Conservation (phyloP, 129 eudicot species). For the Rutidosis leptorrhynchoides region DNA sequence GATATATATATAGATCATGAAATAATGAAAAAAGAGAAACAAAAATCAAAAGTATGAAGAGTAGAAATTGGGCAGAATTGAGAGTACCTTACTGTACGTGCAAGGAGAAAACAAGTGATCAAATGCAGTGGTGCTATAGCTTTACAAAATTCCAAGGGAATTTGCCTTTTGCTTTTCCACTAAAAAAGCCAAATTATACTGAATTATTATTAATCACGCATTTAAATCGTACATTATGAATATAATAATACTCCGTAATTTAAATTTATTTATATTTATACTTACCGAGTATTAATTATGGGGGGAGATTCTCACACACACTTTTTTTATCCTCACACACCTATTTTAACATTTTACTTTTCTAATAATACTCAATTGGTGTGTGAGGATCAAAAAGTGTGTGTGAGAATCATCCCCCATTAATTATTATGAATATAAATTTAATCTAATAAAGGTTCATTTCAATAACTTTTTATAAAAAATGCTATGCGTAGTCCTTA, state of each 20-base stretch:
- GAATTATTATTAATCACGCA: background rate
- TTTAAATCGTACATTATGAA: background rate
- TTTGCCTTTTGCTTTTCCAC: background rate
- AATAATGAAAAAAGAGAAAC: background rate
- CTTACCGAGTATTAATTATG: too few species aligned
- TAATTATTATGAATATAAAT: too few species aligned
- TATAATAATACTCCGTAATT: background rate
- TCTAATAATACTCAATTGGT: too few species aligned
- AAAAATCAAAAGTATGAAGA: background rate
- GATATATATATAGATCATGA: background rate
- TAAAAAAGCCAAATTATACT: background rate
- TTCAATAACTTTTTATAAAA: too few species aligned
- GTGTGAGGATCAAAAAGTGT: too few species aligned
- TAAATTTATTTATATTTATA: too few species aligned
- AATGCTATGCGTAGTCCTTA: too few species aligned
- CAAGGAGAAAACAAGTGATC: background rate
- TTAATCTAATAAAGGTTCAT: too few species aligned
- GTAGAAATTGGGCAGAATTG: background rate
- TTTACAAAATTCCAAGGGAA: background rate
- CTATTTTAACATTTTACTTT: too few species aligned
- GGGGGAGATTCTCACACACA: too few species aligned
- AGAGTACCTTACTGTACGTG: background rate
- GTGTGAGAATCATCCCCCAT: too few species aligned
- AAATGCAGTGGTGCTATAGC: background rate
- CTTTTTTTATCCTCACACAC: too few species aligned